These are phyloP conservation scores for Immersiporthe knoxdaviesiana DNA, from an alignment of 2,329 filamentous ascomycete genomes.

Conservation along the genomic window DNA sequence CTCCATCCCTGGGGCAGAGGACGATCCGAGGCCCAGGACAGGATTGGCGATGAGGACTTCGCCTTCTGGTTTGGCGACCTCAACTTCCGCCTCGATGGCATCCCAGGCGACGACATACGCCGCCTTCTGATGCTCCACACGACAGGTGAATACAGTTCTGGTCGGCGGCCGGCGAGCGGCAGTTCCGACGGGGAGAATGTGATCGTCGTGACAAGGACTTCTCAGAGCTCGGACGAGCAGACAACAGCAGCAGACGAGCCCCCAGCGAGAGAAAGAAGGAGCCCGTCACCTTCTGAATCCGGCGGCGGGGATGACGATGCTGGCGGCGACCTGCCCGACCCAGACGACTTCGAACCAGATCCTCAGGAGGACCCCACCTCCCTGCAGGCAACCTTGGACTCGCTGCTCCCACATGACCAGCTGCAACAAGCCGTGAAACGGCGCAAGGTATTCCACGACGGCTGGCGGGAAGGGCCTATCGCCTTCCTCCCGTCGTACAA, in stretches of 20 bases:
- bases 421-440: constrained; percentile 72
- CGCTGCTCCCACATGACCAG: constrained; percentile 88
- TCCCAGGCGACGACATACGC: constrained; percentile 89
- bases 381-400: constrained; percentile 84
- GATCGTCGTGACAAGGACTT: constrained; percentile 51
- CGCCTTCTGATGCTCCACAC: constrained; percentile 82
- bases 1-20: constrained; percentile 59
- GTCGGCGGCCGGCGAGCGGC: constrained; percentile 45
- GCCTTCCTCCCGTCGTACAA: constrained; percentile 95
- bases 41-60: constrained; percentile 88
- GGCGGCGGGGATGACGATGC: constrained; percentile 42
- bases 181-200: constrained; percentile 50
- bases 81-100: constrained; percentile 87
- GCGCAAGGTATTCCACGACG: constrained; percentile 84
- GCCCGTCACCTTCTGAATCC: constrained; percentile 31
- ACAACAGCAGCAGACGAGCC: constrained; percentile 35
- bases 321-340: constrained; percentile 56
- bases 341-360: constrained; percentile 69
- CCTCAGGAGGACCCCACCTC: constrained; percentile 80
- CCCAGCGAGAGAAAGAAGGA: constrained; percentile 37
- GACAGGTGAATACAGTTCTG: constrained; percentile 72
- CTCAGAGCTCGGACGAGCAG: constrained; percentile 52
- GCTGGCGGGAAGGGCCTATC: constrained; percentile 88
- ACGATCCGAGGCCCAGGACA: constrained; percentile 63
- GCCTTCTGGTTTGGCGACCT: constrained; percentile 96